Base-by-base conservation (phyloP, 345 rosid genomes). In the Ceriops zippeliana region DNA sequence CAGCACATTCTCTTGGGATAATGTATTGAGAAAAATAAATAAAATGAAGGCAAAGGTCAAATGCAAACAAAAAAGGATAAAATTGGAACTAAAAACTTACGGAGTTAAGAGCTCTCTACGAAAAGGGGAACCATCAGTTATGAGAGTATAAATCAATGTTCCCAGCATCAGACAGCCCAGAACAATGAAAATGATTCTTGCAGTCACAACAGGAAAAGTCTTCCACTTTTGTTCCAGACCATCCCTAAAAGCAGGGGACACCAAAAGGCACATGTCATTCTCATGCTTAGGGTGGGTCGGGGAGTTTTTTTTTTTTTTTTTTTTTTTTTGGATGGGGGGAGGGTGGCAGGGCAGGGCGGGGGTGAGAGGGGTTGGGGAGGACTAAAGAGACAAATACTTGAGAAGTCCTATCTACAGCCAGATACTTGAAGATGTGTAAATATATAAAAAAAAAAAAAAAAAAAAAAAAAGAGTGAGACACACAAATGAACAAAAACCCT, bases 111-210 rank as follows among this genome's bases (percentile, higher is more conserved):
- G 90, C 68, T 93, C 98, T 79, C 66, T 82, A 67, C 90, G 92
- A 70, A 93, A 93, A 72, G 97, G 98, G 32, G 89, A 83, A 68
- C 98, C 97, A 78, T 86, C 81, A 46, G 96, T 89, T 47, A 76
- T 56, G 62, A 85, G 35, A 54, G 95, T 87, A 80, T 84, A 90
- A 69, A 85, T 20, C 79, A 93, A 78, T 75, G 96, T 92, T 68
- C 83, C 90, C 60, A 86, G 58, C 96, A 90, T 89, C 73, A 89
- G 58, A 68, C 76, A 78, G 38, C 97, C 97, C 68, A 93, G 76
- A 62, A 72, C 67, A 77, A 80, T 77, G 75, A 93, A 93, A 63
- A 76, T 22, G 61, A 86, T 78, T 76, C 88, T 89, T 52, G 88
- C 87, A 70, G 69, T 42, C 30, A 84, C 80, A 27, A 90, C 86